Evolutionary conservation across 345 rosid genomes (phyloP).

Genomic region (Eutrema heterophyllum): DNA sequence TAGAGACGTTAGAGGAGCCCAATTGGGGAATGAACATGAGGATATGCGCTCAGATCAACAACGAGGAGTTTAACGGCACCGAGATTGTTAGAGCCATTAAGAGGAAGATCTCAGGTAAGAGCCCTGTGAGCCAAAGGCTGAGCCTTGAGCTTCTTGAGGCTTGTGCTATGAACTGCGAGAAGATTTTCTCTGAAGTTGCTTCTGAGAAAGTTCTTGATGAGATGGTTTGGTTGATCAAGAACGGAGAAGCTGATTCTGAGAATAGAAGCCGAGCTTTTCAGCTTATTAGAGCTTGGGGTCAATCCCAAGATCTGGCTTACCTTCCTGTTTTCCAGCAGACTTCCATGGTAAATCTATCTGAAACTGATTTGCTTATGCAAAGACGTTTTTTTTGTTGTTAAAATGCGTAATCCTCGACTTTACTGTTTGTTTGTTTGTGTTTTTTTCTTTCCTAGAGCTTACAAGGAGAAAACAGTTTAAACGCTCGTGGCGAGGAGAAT

Average conservation of each 20-base stretch:
- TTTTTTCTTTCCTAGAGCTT: conserved; percentile 35
- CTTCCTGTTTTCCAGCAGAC: conserved; percentile 80
- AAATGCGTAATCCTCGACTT: background rate
- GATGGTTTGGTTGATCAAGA: conserved; percentile 72
- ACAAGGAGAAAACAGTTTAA: conserved; percentile 37
- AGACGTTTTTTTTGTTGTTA: background rate
- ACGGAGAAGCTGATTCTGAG: conserved; percentile 43
- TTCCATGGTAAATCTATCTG: conserved; percentile 40
- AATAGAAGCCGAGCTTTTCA: conserved; percentile 56
- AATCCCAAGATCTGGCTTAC: conserved; percentile 65
- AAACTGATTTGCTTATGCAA: background rate
- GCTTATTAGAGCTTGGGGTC: conserved; percentile 81
- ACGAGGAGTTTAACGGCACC: conserved; percentile 53
- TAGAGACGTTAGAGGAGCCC: conserved; percentile 65
- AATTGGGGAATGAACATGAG: conserved; percentile 92
- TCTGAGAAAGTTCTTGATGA: conserved; percentile 81
- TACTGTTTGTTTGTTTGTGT: background rate
- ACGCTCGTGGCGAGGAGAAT: conserved; percentile 32
- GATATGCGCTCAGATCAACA: conserved; percentile 76
- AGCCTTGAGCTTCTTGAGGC: conserved; percentile 79
- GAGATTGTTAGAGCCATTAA: conserved; percentile 70
- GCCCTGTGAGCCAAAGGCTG: conserved; percentile 49
- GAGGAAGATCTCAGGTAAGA: conserved; percentile 62
- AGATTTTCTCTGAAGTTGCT: conserved; percentile 73
- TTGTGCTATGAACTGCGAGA: conserved; percentile 69